Evolutionary conservation across 306 rosid genomes (phyloP), one percentile per base, ranked within the genome.

Genomic region (Quercus dentata): DNA sequence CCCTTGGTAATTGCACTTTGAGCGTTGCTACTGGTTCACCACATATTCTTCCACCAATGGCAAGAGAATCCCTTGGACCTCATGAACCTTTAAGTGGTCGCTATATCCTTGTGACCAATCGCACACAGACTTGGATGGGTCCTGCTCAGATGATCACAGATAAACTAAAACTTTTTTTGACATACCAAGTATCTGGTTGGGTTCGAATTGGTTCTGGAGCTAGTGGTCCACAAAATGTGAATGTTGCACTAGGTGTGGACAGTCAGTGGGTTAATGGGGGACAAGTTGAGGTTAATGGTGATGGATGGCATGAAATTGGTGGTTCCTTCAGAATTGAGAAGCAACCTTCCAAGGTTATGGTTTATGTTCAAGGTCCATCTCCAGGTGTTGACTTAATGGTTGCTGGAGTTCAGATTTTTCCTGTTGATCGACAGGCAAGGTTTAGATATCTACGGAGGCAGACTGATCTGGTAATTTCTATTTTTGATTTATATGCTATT

Each of bases 131-230:
- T 74, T 95, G 96, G 96, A 92, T 92, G 98, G 99, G 99, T 72
- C 99, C 99, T 70, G 91, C 97, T 76, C 98, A 92, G 81, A 85
- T 89, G 82, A 91, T 95, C 68, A 89, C 96, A 25, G 94, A 95
- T 67, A 95, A 85, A 85, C 33, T 95, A 88, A 82, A 91, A 72
- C 92, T 92, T 33, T 91, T 91, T 77, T 58, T 91, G 76, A 91
- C 99, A 33, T 92, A 95, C 75, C 98, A 95, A 87, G 96, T 95
- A 23, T 90, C 97, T 85, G 94, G 96, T 80, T 95, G 99, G 99
- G 93, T 95, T 27, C 83, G 90, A 73, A 79, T 91, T 65, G 86
- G 94, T 54, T 79, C 92, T 10, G 95, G 91, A 71, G 84, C 92
- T 78, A 82, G 76, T 56, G 88, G 94, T 71, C 88, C 96, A 15